Conservation (phyloP, 768 basidiomycete species). For the Thelephora ganbajun region DNA sequence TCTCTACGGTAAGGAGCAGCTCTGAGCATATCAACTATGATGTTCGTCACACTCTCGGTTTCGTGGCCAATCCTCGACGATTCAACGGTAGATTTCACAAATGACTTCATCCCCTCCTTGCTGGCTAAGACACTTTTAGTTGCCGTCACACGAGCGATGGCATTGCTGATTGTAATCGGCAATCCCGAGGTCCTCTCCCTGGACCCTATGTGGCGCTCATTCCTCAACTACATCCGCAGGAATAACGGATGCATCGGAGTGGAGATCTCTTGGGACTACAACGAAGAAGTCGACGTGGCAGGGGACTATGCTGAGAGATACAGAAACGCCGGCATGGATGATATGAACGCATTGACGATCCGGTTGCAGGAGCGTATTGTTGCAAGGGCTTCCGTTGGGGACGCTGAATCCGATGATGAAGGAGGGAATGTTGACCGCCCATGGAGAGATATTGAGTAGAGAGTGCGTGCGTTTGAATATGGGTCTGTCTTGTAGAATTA, state of each 20-base stretch:
- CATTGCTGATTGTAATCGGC: conserved; percentile 45
- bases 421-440: too few relatives aligned
- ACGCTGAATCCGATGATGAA: conserved; percentile 1
- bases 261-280: conserved; percentile 36
- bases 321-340: conserved; percentile 12
- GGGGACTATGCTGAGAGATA: conserved; percentile 24
- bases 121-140: conserved; percentile 20
- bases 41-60: conserved; percentile 17
- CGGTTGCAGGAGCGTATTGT: conserved; percentile 15
- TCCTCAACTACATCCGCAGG: conserved; percentile 42
- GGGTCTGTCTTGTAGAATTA: too few relatives aligned
- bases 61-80: conserved; percentile 18
- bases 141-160: conserved; percentile 47
- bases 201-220: conserved; percentile 48
- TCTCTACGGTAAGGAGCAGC: conserved; percentile 26
- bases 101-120: not conserved
- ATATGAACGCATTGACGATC: conserved; percentile 22
- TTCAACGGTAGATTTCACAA: conserved; percentile 12
- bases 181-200: conserved; percentile 44
- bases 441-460: too few relatives aligned
- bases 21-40: conserved; percentile 15
- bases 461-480: too few relatives aligned
- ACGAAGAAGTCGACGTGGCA: conserved; percentile 20
- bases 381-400: conserved; percentile 1
- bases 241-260: conserved; percentile 43